Evolutionary conservation across 108 stramenopile genomes (phyloP), one percentile per base, ranked within the genome.

Genomic region (Cylindrotheca closterium): DNA sequence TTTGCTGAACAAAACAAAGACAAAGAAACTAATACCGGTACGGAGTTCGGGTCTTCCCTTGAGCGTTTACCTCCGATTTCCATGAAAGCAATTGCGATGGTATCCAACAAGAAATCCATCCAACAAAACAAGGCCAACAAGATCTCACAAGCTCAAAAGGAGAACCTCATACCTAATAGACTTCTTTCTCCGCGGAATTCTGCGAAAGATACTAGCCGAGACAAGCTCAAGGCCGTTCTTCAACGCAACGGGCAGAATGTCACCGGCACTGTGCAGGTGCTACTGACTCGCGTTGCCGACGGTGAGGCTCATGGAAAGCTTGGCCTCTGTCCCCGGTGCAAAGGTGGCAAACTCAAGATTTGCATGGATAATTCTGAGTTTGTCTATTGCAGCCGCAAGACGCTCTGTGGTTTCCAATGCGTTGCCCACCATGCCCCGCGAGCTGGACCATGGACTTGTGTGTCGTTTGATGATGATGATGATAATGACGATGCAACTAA

Each of bases 221-320:
- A 42, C 51, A 2, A 42, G 26, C 32, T 55, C 54, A 45, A 28
- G n/a, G 37, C n/a, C 10, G 45, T 55, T 46, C 54, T 34, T 30
- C 53, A 27, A 3, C 53, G 26, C 18, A 54, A 54, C 27, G 53
- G 53, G 4, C 53, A 54, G 22, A 21, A 54, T 23, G 53, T 54
- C 1, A 54, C 53, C 4, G 53, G 53, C 26, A 24, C 26, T 21
- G 27, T 27, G 25, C 17, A 24, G 27, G 53, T 23, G 17, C 53
- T 54, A 21, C 53, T 26, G 24, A 25, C 22, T 24, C 24, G 53
- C 26, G 27, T 54, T 17, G 26, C 24, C 1, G 53, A 54, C 53
- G 53, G 53, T 27, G 53, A 54, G 4, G 27, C 3, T 18, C 27
- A 27, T 4, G 53, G 53, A 24, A 24, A 27, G 24, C 53, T 54